Evolutionary conservation across 805 yeast genomes (phyloP).

Genomic region (Starmerella scarabaei): DNA sequence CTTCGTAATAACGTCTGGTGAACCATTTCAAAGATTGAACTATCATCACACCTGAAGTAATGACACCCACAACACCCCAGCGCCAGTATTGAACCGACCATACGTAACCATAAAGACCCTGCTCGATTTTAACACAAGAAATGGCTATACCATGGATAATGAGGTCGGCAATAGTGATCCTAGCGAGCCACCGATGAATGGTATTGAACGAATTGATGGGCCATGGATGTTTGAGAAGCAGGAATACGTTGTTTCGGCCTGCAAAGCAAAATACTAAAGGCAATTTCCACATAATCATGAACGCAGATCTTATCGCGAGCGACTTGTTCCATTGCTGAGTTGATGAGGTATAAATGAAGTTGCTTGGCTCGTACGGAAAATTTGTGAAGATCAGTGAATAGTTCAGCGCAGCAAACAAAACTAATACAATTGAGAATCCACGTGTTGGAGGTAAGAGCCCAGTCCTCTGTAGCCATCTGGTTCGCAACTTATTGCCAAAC

Average conservation of each 20-base stretch:
- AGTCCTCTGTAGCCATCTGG: too few relatives aligned
- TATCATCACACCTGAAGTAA: slow-evolving; percentile 32
- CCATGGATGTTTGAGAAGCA: slow-evolving; percentile 35
- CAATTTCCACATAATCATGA: slow-evolving; percentile 21
- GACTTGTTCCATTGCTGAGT: slow-evolving; percentile 18
- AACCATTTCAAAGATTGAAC: slow-evolving; percentile 40
- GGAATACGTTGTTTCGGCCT: slow-evolving; percentile 57
- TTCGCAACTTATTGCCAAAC: slow-evolving; percentile 3
- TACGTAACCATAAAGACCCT: slow-evolving; percentile 20
- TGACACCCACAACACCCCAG: slow-evolving; percentile 34
- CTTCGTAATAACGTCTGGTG: slow-evolving; percentile 44
- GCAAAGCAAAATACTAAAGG: slow-evolving; percentile 47
- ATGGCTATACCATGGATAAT: slow-evolving; percentile 43
- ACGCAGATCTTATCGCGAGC: slow-evolving; percentile 15
- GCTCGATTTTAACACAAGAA: slow-evolving; percentile 24
- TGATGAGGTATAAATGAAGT: slow-evolving; percentile 14
- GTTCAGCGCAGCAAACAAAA: slow-evolving; percentile 26
- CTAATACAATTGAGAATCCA: slow-evolving; percentile 26
- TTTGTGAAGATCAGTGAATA: slow-evolving; percentile 20
- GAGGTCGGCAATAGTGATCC: slow-evolving; percentile 37
- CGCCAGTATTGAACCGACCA: slow-evolving; percentile 20
- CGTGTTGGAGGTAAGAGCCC: slow-evolving; percentile 27
- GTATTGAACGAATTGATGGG: slow-evolving; percentile 32
- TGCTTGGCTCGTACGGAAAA: slow-evolving; percentile 7
- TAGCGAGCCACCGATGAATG: slow-evolving; percentile 54